Evolutionary conservation across 805 yeast species (phyloP), one percentile per base, ranked within the genome.

Genomic region (Candida qinlingensis): DNA sequence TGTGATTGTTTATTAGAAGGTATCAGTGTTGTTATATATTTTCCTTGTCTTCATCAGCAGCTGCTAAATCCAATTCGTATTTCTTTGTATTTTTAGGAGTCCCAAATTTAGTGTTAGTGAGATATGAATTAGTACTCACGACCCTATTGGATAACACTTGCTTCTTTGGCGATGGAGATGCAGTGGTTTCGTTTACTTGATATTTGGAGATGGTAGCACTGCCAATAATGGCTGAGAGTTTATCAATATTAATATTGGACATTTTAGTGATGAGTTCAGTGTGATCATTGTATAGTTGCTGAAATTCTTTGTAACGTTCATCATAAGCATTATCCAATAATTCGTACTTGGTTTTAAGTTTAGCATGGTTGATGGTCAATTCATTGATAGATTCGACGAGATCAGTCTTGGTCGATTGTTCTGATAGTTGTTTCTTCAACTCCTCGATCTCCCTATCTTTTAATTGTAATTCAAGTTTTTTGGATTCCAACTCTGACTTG

Each of bases 261-360:
- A 68, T 47, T 41, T 59, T 56, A 3, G 49, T 47, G 38, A 61
- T 56, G 33, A 68, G 54, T 8, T 37, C 45, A 8, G 51, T 55
- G 34, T 61, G 66, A 13, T 70, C 63, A 4, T 53, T 45, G 34
- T 62, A 63, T 8, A 71, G 51, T 11, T 49, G 29, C 37, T 55
- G 57, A 37, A 69, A 56, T 29, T 68, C 63, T 13, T 53, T 53
- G 11, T 59, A 57, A 10, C 69, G 57, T 12, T 51, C 31, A 1
- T 42, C 7, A 19, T 68, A 57, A 3, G 56, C 58, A 4, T 62
- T 48, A 25, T 61, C 58, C 41, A 70, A 46, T 2, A 45, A 11
- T 7, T 60, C 60, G 8, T 62, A 13, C 28, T 52, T 55, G 3
- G 57, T 39, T 12, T 57, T 58, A 27, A 66, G 30, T 33, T 45